Evolutionary conservation across 768 basidiomycete genomes (phyloP), one percentile per base, ranked within the genome.

Genomic region (Piloderma croceum): DNA sequence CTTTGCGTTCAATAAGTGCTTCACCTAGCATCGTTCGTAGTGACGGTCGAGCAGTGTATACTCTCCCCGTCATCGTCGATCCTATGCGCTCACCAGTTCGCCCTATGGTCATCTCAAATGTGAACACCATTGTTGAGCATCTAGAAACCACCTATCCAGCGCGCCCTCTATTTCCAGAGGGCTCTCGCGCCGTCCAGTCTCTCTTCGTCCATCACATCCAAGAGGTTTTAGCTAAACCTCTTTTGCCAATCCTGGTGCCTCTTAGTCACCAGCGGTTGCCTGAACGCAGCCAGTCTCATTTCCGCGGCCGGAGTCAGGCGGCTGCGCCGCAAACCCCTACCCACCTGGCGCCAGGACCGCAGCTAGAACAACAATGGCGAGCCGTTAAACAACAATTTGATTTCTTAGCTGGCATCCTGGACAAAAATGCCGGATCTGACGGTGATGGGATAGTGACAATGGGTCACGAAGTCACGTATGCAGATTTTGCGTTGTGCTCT

Each of bases 401-500:
- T 34, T 77, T 80, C 43, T 60, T 86, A 21, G 76, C 81, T 5
- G 57, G 61, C 41, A 67, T 85, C 4, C 62, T 87, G n/a, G 79
- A 83, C 51, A 84, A 81, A 60, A 85, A 85, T 46, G 47, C 58
- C 5, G 69, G 70, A 0, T 44, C 45, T n/a, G 81, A 83, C 39
- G 75, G 77, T 3, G 77, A 82, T 46, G 79, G 79, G 2, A 62
- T 75, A 7, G 79, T 84, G 24, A 76, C 63, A 12, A 78, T 77
- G 70, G 84, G 83, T 3, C 63, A 69, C 24, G 77, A 82, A 15
- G 67, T 85, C 36, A 76, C 74, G 7, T 84, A 85, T 48, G 81
- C 81, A 2, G 84, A 87, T 49, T 86, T 87, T 53, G 77, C 81
- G 4, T 59, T 88, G 17, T 83, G 81, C 48, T 75, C 84, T 0